A percentile compares a stretch with the other conserved stretches of the same genome.
These are phyloP conservation scores for Thalassiosira hispida DNA, from an alignment of 352 stramenopile genomes.

Conservation along the genomic window DNA sequence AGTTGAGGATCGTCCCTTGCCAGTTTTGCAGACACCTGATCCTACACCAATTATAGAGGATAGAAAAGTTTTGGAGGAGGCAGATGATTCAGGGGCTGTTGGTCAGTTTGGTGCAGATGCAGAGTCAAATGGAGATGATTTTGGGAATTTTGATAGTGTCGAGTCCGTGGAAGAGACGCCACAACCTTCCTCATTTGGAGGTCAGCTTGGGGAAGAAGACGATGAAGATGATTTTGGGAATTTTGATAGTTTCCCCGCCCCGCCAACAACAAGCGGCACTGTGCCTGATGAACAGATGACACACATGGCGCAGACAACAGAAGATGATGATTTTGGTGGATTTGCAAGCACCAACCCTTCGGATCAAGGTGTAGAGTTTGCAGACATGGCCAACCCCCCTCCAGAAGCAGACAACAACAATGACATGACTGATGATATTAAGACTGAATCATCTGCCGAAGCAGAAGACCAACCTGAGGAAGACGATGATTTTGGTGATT, in stretches of 20 bases:
- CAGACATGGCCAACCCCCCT: neutral
- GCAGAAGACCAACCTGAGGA: neutral
- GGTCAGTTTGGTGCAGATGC: conserved; percentile 2
- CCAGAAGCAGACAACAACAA: too few relatives aligned
- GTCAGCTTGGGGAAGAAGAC: neutral
- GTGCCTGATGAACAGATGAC: too few relatives aligned
- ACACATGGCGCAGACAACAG: too few relatives aligned
- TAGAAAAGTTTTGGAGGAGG: conserved; percentile 2
- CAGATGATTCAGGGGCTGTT: neutral
- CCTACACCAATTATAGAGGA: neutral
- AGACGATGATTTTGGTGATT: conserved; percentile 53
- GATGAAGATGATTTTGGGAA: conserved; percentile 37
- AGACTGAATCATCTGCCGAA: neutral
- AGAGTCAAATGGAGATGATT: conserved; percentile 22
- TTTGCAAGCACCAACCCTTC: conserved; percentile 23
- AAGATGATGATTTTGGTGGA: conserved; percentile 49
- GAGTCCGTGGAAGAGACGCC: too few relatives aligned
- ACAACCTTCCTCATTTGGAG: too few relatives aligned
- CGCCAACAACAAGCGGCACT: too few relatives aligned
- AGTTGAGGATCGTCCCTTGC: conserved; percentile 44
- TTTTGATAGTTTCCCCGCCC: conserved; percentile 26
- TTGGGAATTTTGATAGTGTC: conserved; percentile 38
- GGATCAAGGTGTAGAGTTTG: neutral
- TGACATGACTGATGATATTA: conserved; percentile 4
- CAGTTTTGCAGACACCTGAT: conserved; percentile 17